A percentile compares a stretch with the other conserved stretches of the same genome.
These are phyloP conservation scores for Pyrenophora graminea DNA, from an alignment of 2,329 filamentous ascomycete species.

Conservation along the genomic window DNA sequence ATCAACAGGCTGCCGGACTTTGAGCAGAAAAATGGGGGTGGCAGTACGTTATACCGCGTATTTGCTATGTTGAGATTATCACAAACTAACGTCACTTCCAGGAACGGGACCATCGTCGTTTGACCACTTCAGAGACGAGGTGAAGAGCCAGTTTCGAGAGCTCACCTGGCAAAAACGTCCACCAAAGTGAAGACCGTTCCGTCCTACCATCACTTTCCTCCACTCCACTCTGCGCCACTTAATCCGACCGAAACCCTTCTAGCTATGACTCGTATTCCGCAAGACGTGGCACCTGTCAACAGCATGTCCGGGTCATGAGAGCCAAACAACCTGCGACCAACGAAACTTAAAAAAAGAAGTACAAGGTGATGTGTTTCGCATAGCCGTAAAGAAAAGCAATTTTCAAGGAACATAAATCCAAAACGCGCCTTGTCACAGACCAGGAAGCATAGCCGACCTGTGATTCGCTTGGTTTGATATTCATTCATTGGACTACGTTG, in stretches of 20 bases:
- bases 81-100: conserved; percentile 10
- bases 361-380: neutral
- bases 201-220: neutral
- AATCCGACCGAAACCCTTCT: neutral
- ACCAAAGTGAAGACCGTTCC: conserved; percentile 24
- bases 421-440: too few relatives aligned
- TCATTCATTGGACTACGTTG: too few relatives aligned
- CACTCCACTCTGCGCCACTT: neutral
- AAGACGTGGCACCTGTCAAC: neutral
- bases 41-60: conserved; percentile 51
- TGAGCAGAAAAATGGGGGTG: conserved; percentile 43
- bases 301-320: neutral
- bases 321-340: neutral
- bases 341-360: neutral
- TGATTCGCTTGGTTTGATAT: too few relatives aligned
- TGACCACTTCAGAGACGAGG: conserved; percentile 58
- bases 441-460: too few relatives aligned
- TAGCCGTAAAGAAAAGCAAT: neutral
- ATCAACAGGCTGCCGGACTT: conserved; percentile 53
- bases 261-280: neutral
- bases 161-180: conserved; percentile 45
- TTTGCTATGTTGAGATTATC: neutral
- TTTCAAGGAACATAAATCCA: neutral
- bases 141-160: conserved; percentile 53
- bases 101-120: conserved; percentile 49